Evolutionary conservation across 2,329 filamentous ascomycete genomes (phyloP).

Genomic region (Acrocalymma vagum): DNA sequence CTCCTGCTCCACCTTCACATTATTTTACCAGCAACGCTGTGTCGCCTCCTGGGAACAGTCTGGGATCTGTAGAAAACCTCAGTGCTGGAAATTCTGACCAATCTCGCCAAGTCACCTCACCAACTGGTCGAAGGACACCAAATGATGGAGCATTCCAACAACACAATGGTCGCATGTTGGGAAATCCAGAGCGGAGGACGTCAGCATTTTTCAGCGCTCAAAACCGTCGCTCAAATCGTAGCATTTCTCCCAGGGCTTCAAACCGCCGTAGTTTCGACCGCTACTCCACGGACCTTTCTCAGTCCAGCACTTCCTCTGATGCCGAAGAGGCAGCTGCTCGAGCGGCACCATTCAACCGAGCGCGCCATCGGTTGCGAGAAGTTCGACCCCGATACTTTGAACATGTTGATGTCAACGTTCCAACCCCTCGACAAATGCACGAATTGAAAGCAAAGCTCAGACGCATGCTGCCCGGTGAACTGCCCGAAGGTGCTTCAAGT

Average conservation of each 20-base stretch:
- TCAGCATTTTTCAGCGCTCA: constrained; percentile 17
- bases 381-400: constrained; percentile 21
- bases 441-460: constrained; percentile 37
- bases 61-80: constrained; percentile 10
- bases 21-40: constrained; percentile 6
- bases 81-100: constrained; percentile 13
- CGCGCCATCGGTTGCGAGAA: constrained; percentile 23
- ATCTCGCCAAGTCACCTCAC: constrained; percentile 18
- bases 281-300: constrained; percentile 35
- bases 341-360: constrained; percentile 24
- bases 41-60: neutral
- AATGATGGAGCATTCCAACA: constrained; percentile 22
- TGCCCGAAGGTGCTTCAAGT: constrained; percentile 31
- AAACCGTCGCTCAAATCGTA: constrained; percentile 31
- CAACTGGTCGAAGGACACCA: constrained; percentile 19
- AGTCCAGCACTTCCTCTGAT: constrained; percentile 31
- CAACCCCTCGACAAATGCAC: constrained; percentile 35
- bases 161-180: constrained; percentile 11
- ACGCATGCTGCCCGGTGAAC: constrained; percentile 32
- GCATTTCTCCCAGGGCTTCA: constrained; percentile 37
- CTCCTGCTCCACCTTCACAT: constrained; percentile 10
- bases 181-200: constrained; percentile 22
- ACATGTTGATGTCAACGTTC: constrained; percentile 31
- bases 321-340: constrained; percentile 34
- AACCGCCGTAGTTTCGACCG: constrained; percentile 41